Evolutionary conservation across 345 rosid genomes (phyloP).

Genomic region (Isatis tinctoria): DNA sequence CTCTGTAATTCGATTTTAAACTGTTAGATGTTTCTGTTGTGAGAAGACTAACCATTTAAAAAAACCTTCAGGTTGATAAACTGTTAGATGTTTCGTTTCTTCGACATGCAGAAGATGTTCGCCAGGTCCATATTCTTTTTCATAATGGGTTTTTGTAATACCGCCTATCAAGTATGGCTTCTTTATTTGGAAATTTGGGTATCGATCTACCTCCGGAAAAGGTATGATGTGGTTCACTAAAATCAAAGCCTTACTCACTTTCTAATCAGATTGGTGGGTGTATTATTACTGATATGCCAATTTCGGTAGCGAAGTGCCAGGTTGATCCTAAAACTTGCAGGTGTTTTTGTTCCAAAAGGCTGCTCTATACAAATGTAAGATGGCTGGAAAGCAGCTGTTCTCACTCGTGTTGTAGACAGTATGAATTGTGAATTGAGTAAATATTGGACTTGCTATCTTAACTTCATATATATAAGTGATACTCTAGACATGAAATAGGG

Average conservation of each 20-base stretch:
- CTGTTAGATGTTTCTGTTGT: neutral
- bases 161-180: neutral
- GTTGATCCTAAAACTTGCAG: slow-evolving; percentile 34
- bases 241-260: neutral
- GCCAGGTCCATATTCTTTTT: slow-evolving; percentile 43
- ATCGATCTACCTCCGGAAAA: slow-evolving; percentile 97
- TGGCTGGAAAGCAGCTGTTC: slow-evolving; percentile 96
- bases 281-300: slow-evolving; percentile 15
- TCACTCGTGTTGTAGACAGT: slow-evolving; percentile 97
- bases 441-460: slow-evolving; percentile 3
- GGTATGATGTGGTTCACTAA: slow-evolving; percentile 36
- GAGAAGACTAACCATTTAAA: neutral
- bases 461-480: no score
- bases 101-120: slow-evolving; percentile 94
- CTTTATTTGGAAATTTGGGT: slow-evolving; percentile 57
- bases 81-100: no score
- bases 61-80: slow-evolving; percentile 53
- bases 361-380: slow-evolving; percentile 93
- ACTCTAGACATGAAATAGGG: no score
- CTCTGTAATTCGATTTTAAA: neutral
- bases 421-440: slow-evolving; percentile 39
- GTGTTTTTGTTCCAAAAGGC: slow-evolving; percentile 95
- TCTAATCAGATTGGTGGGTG: slow-evolving; percentile 4
- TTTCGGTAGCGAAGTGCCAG: neutral
- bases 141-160: neutral